Evolutionary conservation across 78 protist species (phyloP).

Genomic region (Parvularia atlantis): DNA sequence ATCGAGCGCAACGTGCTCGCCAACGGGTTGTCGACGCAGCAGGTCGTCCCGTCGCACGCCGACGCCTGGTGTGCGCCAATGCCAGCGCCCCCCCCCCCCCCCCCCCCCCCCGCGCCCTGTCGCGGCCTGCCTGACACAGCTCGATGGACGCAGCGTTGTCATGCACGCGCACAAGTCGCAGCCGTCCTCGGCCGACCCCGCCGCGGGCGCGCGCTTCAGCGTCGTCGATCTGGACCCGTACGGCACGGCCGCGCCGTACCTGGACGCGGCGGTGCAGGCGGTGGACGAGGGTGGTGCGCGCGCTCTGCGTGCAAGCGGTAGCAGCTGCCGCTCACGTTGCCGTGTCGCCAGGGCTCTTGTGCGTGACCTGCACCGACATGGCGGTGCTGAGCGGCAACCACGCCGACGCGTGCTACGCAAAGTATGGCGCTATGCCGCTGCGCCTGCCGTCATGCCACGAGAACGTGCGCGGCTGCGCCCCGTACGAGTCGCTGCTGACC

Average conservation of each 20-base stretch:
- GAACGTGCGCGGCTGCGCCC: constrained; percentile 19
- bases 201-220: constrained; percentile 48
- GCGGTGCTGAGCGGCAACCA: constrained; percentile 83
- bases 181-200: neutral
- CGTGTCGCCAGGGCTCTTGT: constrained; percentile 71
- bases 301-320: too few relatives aligned
- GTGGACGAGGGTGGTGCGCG: constrained; percentile 66
- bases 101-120: neutral
- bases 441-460: constrained; percentile 80
- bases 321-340: neutral
- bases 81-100: too few relatives aligned
- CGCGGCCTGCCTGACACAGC: too few relatives aligned
- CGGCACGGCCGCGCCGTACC: constrained; percentile 90
- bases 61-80: constrained; percentile 23
- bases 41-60: constrained; percentile 41
- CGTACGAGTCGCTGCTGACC: neutral
- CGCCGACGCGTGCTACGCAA: constrained; percentile 80
- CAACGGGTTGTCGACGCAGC: constrained; percentile 44
- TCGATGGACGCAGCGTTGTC: too few relatives aligned
- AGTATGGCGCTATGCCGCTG: constrained; percentile 77
- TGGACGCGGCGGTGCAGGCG: constrained; percentile 87
- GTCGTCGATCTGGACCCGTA: constrained; percentile 98
- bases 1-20: constrained; percentile 56
- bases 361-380: constrained; percentile 93
- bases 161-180: too few relatives aligned